Base-by-base conservation (phyloP, 148 eudicot genomes). In the Amaranthus hypochondriacus region DNA sequence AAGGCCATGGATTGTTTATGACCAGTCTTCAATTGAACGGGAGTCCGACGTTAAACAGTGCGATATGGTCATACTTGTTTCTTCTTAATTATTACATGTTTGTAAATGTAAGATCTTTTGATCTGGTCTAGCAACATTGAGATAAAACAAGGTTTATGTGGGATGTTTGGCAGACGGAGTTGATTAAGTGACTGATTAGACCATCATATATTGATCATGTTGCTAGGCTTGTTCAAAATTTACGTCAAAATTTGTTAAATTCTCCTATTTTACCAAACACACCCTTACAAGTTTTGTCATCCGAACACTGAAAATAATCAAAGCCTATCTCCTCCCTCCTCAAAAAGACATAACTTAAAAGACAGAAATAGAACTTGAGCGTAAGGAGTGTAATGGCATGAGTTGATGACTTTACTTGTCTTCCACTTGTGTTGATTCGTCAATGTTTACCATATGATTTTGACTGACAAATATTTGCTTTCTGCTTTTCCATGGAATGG, bases 1-100 rank as follows among this genome's bases (percentile, higher is more conserved):
- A 48, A 90, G 90, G 78, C 90, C 89, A 12, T 89, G 92, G 96
- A 89, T 89, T 74, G 62, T 82, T 81, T 50, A 78, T 62, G 85
- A 80, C 42, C 74, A 81, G 15, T 57, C 69, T 21, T 68, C 48
- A 69, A 56, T 53, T 13, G 71, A 76, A 63, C 76, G 58, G 73
- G 84, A 82, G 74, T 52, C 79, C 63, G 86, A 79, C 48, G 55
- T 81, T 69, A 80, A 81, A 72, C 77, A 66, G 72, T 70, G 48
- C 80, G 75, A 83, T 57, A 82, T 49, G 89, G 93, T 90, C 73
- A 77, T 77, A 67, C 66, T 56, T 68, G 56, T 75, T 69, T 58
- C 69, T 67, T 76, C 50, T 75, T 65, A 43, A 59, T 70, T 47
- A 52, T 76, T 75, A 51, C 50, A 59, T 74, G 62, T 68, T 43